Percentiles rank a stretch among this genome's conserved stretches.
phyloP scores from a whole-genome alignment of 2,329 filamentous ascomycete species.

The Emydomyces testavorans region DNA sequence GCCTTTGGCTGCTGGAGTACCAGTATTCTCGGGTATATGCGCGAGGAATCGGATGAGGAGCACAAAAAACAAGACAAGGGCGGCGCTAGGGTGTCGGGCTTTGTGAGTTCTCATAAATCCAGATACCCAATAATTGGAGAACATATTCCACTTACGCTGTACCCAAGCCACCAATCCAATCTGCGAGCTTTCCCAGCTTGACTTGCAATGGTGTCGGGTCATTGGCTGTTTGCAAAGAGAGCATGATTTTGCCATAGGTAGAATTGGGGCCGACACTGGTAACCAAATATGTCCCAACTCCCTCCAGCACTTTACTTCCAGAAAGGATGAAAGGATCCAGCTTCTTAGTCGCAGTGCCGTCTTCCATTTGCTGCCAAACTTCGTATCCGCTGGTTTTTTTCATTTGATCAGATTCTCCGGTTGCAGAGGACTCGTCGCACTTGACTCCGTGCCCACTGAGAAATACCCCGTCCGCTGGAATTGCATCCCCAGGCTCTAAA shows the following conservation, averaged over 20 bases:
- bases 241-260: conserved; percentile 62
- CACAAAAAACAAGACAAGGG: conserved; percentile 71
- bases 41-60: conserved; percentile 78
- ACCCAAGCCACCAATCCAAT: conserved; percentile 66
- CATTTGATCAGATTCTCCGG: conserved; percentile 61
- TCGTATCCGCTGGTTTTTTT: conserved; percentile 53
- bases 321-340: conserved; percentile 69
- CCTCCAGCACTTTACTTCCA: conserved; percentile 65
- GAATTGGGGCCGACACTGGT: conserved; percentile 64
- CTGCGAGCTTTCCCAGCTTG: conserved; percentile 62
- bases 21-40: conserved; percentile 44
- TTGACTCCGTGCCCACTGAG: conserved; percentile 55
- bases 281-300: conserved; percentile 61
- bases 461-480: conserved; percentile 60
- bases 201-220: conserved; percentile 66
- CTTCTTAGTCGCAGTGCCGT: conserved; percentile 43
- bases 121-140: not conserved
- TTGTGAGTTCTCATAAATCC: conserved; percentile 13
- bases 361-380: conserved; percentile 46
- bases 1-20: conserved; percentile 59
- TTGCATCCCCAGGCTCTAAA: conserved; percentile 56
- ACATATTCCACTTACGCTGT: conserved; percentile 41
- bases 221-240: conserved; percentile 60
- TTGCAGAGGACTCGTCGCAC: conserved; percentile 63
- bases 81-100: conserved; percentile 39